A percentile compares a stretch with the other conserved stretches of the same genome.
Evolutionary conservation across 495 filamentous ascomycete genomes (phyloP).

Genomic region (Xylaria cubensis): DNA sequence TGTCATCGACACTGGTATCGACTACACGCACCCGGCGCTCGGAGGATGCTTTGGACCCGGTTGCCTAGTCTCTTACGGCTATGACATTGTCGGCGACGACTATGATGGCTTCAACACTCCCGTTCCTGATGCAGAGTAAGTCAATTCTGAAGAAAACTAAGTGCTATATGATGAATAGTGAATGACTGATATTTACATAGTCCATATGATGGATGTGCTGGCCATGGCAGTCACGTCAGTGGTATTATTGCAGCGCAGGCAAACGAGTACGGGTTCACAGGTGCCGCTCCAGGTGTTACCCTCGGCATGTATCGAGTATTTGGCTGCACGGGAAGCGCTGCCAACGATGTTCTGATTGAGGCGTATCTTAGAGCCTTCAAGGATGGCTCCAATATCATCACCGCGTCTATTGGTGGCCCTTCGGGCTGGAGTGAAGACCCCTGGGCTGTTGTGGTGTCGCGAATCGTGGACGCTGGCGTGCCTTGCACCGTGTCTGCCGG

Average conservation of each 20-base stretch:
- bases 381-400: constrained; percentile 65
- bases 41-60: constrained; percentile 62
- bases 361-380: constrained; percentile 65
- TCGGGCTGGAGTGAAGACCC: constrained; percentile 63
- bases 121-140: constrained; percentile 51
- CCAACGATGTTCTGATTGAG: constrained; percentile 60
- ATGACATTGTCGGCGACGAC: constrained; percentile 59
- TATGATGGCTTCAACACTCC: constrained; percentile 53
- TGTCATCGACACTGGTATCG: constrained; percentile 58
- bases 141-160: not conserved
- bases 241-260: constrained; percentile 62
- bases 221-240: constrained; percentile 58
- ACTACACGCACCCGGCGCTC: constrained; percentile 64
- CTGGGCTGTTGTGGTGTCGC: constrained; percentile 59
- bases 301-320: constrained; percentile 64
- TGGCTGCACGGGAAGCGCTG: constrained; percentile 54
- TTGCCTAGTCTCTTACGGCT: constrained; percentile 61
- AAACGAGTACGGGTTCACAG: constrained; percentile 59
- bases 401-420: constrained; percentile 63
- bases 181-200: constrained; percentile 29
- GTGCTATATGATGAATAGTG: constrained; percentile 32
- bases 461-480: constrained; percentile 62
- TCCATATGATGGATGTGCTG: constrained; percentile 51
- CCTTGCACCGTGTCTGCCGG: constrained; percentile 62
- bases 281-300: constrained; percentile 60